Conservation (phyloP, 768 basidiomycete species). For the Kwoniella europaea region DNA sequence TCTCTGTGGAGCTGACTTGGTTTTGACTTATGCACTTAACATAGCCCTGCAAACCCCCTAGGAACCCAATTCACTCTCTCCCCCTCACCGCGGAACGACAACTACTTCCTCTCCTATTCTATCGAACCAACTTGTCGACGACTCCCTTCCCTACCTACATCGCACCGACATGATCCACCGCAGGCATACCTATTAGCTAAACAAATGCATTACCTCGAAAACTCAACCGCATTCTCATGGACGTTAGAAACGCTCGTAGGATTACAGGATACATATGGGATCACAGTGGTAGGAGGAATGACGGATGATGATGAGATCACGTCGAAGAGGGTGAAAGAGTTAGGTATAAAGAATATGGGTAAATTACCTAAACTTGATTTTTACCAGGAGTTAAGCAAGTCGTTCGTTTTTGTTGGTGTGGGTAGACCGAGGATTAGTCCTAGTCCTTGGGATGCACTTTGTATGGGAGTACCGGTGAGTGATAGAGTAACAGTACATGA, state of each 20-base stretch:
- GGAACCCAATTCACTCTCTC: conserved; percentile 48
- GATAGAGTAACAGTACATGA: not conserved
- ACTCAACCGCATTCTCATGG: conserved; percentile 39
- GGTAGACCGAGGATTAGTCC: conserved; percentile 48
- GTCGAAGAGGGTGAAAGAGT: conserved; percentile 19
- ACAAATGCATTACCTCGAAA: conserved; percentile 39
- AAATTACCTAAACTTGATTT: conserved; percentile 42
- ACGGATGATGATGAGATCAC: conserved; percentile 41
- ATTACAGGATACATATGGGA: conserved; percentile 25
- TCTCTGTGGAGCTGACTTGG: too few relatives aligned
- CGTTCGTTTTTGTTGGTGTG: conserved; percentile 45
- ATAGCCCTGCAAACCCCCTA: conserved; percentile 43
- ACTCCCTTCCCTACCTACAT: conserved; percentile 22
- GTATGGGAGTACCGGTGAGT: conserved; percentile 52
- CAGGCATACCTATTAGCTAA: conserved; percentile 51
- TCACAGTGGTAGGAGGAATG: conserved; percentile 38
- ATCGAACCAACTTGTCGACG: conserved; percentile 49
- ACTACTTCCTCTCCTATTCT: conserved; percentile 46
- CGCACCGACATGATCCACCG: conserved; percentile 26
- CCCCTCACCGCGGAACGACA: conserved; percentile 38
- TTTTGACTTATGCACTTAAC: not conserved
- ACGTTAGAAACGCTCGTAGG: conserved; percentile 29
- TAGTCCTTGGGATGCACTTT: conserved; percentile 51
- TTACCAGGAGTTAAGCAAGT: conserved; percentile 36
- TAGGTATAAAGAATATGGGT: conserved; percentile 42